phyloP scores from a whole-genome alignment of 805 yeast genomes.

The Kuraishia hungarica region DNA sequence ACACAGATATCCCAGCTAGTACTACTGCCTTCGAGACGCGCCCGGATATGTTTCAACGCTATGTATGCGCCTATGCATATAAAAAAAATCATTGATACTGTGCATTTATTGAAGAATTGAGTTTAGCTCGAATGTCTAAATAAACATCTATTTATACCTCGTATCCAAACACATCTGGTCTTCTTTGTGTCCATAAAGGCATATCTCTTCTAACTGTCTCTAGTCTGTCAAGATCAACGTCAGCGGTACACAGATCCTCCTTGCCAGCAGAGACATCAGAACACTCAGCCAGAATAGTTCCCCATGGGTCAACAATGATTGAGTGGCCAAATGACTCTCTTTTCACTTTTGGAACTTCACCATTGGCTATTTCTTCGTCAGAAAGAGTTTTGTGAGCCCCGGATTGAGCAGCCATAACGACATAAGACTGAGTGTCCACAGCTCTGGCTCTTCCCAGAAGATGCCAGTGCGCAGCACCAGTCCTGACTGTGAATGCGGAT shows the following conservation, averaged over 20 bases:
- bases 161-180: constrained; percentile 51
- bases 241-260: constrained; percentile 47
- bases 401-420: constrained; percentile 82
- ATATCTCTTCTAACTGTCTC: constrained; percentile 50
- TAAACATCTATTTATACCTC: constrained; percentile 12
- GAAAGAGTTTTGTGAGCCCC: constrained; percentile 60
- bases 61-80: too few species aligned
- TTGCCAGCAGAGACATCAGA: constrained; percentile 30
- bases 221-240: constrained; percentile 46
- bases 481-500: constrained; percentile 85
- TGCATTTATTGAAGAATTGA: background rate
- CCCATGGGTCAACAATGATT: constrained; percentile 89
- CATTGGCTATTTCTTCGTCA: constrained; percentile 23
- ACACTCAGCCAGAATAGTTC: constrained; percentile 56
- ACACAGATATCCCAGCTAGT: too few species aligned
- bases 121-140: background rate
- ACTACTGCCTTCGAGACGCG: too few species aligned
- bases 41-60: too few species aligned
- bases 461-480: constrained; percentile 91
- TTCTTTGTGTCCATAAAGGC: constrained; percentile 73
- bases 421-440: constrained; percentile 79
- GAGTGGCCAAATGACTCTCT: constrained; percentile 85
- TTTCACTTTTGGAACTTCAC: constrained; percentile 20
- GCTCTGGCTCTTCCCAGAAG: constrained; percentile 77
- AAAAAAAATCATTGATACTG: background rate